A percentile compares a stretch with the other conserved stretches of the same genome.
phyloP scores from a whole-genome alignment of 2,329 filamentous ascomycete genomes.

The Dothideomycetidae sp. region DNA sequence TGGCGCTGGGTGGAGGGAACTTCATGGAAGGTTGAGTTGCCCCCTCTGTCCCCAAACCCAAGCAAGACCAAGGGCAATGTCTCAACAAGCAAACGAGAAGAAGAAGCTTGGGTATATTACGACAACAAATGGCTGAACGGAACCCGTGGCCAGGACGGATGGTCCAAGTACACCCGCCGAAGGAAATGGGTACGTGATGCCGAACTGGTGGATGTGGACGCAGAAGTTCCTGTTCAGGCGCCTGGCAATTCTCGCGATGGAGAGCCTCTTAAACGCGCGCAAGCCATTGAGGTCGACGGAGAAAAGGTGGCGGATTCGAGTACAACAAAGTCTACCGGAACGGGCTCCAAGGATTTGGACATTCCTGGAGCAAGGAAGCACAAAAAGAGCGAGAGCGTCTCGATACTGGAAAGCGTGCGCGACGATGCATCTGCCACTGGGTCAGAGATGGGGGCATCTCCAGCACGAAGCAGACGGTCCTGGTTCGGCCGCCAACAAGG shows the following conservation, averaged over 20 bases:
- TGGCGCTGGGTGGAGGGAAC: conserved; percentile 79
- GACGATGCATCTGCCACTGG: background rate
- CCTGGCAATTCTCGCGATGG: conserved; percentile 7
- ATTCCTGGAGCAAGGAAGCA: background rate
- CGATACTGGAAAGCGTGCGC: background rate
- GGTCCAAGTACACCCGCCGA: conserved; percentile 84
- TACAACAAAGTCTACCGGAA: background rate
- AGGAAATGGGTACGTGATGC: conserved; percentile 95
- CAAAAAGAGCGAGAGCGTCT: conserved; percentile 1
- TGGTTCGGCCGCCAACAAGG: background rate
- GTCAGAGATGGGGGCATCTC: background rate
- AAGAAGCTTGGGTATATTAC: conserved; percentile 89
- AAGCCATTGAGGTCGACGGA: conserved; percentile 8
- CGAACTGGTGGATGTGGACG: conserved; percentile 66
- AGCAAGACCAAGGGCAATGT: conserved; percentile 32
- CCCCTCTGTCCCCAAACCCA: conserved; percentile 18
- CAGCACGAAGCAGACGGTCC: background rate
- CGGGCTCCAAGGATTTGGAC: background rate
- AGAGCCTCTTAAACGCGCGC: conserved; percentile 1
- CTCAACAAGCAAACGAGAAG: conserved; percentile 23
- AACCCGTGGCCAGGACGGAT: conserved; percentile 70
- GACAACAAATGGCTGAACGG: conserved; percentile 97
- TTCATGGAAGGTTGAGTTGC: conserved; percentile 76
- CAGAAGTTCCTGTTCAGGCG: conserved; percentile 24
- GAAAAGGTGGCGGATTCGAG: background rate